Conservation (phyloP, 768 basidiomycete species). For the Zangia roseola region DNA sequence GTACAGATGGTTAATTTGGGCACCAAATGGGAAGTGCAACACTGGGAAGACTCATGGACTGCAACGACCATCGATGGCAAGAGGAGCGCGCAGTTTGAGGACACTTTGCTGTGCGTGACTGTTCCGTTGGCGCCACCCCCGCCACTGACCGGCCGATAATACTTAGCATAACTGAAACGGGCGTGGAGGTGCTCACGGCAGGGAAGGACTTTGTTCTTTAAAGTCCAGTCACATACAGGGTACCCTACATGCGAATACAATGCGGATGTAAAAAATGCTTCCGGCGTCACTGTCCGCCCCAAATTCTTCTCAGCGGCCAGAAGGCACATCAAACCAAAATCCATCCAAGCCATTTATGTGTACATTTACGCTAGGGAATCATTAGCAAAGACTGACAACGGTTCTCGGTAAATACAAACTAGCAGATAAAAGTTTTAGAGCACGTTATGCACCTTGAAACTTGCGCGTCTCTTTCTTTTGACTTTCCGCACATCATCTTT, state of each 20-base stretch:
- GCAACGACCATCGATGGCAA: slow-evolving; percentile 91
- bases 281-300: slow-evolving; percentile 20
- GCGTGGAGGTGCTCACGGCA: slow-evolving; percentile 84
- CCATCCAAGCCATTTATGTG: slow-evolving; percentile 23
- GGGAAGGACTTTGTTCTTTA: slow-evolving; percentile 34
- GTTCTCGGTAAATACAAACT: slow-evolving; percentile 29
- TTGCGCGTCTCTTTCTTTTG: slow-evolving; percentile 19
- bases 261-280: slow-evolving; percentile 13
- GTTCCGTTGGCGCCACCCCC: slow-evolving; percentile 1
- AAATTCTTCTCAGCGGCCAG: slow-evolving; percentile 20
- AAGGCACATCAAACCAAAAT: slow-evolving; percentile 26
- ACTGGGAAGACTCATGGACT: slow-evolving; percentile 97
- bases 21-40: slow-evolving; percentile 67
- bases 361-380: slow-evolving; percentile 30
- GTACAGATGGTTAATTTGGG: slow-evolving; percentile 91
- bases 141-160: slow-evolving; percentile 17
- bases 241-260: slow-evolving; percentile 26
- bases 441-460: slow-evolving; percentile 20
- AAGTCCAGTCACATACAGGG: slow-evolving; percentile 14
- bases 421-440: slow-evolving; percentile 13
- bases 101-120: slow-evolving; percentile 81
- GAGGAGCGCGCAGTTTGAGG: slow-evolving; percentile 94
- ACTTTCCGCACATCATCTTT: slow-evolving; percentile 24
- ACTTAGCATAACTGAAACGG: slow-evolving; percentile 83
- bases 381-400: slow-evolving; percentile 24